Conservation (phyloP, 345 rosid genomes). For the Diplotaxis tenuifolia region DNA sequence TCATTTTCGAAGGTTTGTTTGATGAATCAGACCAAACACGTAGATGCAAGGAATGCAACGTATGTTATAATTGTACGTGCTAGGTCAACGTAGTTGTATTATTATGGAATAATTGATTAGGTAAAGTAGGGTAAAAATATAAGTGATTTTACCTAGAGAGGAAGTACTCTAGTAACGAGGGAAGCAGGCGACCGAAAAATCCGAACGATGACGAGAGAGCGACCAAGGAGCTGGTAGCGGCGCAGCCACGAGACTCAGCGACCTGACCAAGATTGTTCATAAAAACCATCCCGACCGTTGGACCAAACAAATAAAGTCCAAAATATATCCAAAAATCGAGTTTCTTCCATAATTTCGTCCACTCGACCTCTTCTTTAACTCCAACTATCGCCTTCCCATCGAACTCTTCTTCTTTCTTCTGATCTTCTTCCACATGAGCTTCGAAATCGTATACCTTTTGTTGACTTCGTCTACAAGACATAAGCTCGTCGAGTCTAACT, state of each 20-base stretch:
- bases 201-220: slow-evolving; percentile 76
- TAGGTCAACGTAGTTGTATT: slow-evolving; percentile 33
- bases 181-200: slow-evolving; percentile 89
- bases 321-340: slow-evolving; percentile 77
- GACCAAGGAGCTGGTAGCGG: slow-evolving; percentile 52
- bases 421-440: slow-evolving; percentile 17
- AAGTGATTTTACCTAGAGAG: slow-evolving; percentile 51
- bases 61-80: slow-evolving; percentile 19
- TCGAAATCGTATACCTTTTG: slow-evolving; percentile 37
- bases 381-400: slow-evolving; percentile 3
- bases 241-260: slow-evolving; percentile 69
- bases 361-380: slow-evolving; percentile 66
- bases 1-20: slow-evolving; percentile 16
- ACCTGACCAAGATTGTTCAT: slow-evolving; percentile 90
- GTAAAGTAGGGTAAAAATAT: neutral
- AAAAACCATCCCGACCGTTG: slow-evolving; percentile 77
- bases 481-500: slow-evolving; percentile 6
- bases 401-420: slow-evolving; percentile 13
- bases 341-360: slow-evolving; percentile 51
- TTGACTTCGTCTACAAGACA: neutral
- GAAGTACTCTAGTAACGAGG: slow-evolving; percentile 62
- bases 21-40: slow-evolving; percentile 26
- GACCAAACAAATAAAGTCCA: slow-evolving; percentile 60
- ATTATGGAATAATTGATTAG: slow-evolving; percentile 18
- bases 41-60: slow-evolving; percentile 29